A percentile compares a stretch with the other conserved stretches of the same genome.
phyloP scores from a whole-genome alignment of 164 flowering plant genomes.

The Akebia trifoliata region DNA sequence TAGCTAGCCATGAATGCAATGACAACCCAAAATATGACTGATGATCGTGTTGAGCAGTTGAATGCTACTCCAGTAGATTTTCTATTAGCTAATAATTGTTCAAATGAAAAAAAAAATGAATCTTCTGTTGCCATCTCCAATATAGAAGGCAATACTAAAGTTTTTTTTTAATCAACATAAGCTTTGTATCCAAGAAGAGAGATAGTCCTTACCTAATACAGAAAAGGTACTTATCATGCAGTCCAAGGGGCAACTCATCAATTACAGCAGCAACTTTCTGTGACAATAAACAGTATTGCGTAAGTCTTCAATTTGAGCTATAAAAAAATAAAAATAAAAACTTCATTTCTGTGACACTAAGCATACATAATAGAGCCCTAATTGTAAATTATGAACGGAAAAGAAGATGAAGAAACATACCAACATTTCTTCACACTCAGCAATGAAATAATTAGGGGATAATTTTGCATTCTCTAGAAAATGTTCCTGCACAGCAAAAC shows the following conservation, averaged over 20 bases:
- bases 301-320: background rate
- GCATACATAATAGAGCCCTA: background rate
- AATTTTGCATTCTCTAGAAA: conserved; percentile 76
- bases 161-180: no score
- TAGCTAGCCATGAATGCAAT: background rate
- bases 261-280: conserved; percentile 89
- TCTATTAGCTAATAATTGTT: no score
- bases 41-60: no score
- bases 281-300: background rate
- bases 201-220: conserved; percentile 57
- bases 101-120: no score
- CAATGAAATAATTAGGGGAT: conserved; percentile 72
- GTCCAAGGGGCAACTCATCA: conserved; percentile 70
- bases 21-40: background rate
- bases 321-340: background rate
- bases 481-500: conserved; percentile 49
- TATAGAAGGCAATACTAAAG: no score
- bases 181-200: background rate
- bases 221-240: conserved; percentile 87
- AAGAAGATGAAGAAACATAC: conserved; percentile 37
- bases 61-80: no score
- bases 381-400: background rate
- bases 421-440: conserved; percentile 72
- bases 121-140: no score
- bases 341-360: no score